phyloP scores from a whole-genome alignment of 108 stramenopile species.

The Skeletonema marinoi region DNA sequence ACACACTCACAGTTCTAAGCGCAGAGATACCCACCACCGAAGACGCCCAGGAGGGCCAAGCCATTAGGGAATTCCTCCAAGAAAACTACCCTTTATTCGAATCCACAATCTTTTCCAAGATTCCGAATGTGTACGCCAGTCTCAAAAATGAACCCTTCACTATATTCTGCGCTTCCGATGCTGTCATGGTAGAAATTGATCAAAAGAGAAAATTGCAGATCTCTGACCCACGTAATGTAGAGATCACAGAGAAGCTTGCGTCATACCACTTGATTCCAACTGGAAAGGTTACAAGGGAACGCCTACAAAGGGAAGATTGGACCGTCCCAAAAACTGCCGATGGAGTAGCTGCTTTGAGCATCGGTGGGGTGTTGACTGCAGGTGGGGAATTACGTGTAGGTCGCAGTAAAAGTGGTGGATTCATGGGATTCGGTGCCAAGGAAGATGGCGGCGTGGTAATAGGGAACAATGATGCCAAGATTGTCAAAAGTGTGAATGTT shows the following conservation, averaged over 20 bases:
- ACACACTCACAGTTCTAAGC: not conserved
- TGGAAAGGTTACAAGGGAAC: constrained; percentile 40
- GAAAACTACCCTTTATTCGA: constrained; percentile 46
- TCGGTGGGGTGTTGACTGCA: constrained; percentile 45
- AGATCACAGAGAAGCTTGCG: constrained; percentile 41
- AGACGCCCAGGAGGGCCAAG: not conserved
- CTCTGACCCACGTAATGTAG: constrained; percentile 41
- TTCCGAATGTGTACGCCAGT: constrained; percentile 39
- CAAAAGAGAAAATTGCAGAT: constrained; percentile 42
- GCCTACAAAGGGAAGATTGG: constrained; percentile 50
- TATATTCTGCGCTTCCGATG: constrained; percentile 36
- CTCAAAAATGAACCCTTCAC: constrained; percentile 24
- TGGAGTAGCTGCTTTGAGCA: constrained; percentile 43
- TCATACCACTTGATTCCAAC: constrained; percentile 41
- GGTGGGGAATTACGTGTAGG: constrained; percentile 50
- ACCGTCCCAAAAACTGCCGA: constrained; percentile 29
- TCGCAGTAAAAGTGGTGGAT: constrained; percentile 42
- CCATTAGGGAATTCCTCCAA: constrained; percentile 30
- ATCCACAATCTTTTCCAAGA: constrained; percentile 28
- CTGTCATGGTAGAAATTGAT: constrained; percentile 39
- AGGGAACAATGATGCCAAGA: constrained; percentile 45
- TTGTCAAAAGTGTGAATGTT: constrained; percentile 41
- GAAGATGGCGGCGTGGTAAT: constrained; percentile 52
- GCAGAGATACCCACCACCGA: not conserved
- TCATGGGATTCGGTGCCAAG: constrained; percentile 45